Percentiles rank a stretch among this genome's conserved stretches.
These are phyloP conservation scores for Endotrypanum monterogeii DNA, from an alignment of 208 protist genomes.

Conservation along the genomic window DNA sequence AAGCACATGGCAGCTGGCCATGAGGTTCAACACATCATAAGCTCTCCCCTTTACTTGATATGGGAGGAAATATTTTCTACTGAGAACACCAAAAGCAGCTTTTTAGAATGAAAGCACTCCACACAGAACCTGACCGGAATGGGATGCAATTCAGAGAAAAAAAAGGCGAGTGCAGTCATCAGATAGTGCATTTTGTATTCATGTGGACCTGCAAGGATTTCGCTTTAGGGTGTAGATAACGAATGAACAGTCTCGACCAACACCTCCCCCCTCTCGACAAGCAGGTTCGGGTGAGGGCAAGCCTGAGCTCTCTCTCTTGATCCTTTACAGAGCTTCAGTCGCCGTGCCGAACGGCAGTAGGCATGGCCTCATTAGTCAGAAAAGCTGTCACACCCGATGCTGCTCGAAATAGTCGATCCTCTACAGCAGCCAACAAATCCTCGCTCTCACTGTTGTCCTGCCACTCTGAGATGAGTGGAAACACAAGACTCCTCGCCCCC, in stretches of 20 bases:
- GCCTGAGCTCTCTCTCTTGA: background rate
- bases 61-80: background rate
- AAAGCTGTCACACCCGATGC: conserved; percentile 80
- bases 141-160: background rate
- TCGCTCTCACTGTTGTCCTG: conserved; percentile 30
- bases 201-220: background rate
- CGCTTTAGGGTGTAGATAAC: background rate
- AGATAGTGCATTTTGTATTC: background rate
- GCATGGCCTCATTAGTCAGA: conserved; percentile 25
- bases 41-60: background rate
- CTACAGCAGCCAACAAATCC: conserved; percentile 80
- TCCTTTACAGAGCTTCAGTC: background rate
- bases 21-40: background rate
- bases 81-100: background rate
- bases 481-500: conserved; percentile 65
- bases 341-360: background rate
- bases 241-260: background rate
- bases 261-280: background rate
- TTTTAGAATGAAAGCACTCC: background rate
- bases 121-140: background rate
- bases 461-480: conserved; percentile 90
- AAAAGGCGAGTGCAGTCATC: background rate
- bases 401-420: conserved; percentile 90
- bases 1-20: background rate
- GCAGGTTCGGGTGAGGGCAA: background rate